Evolutionary conservation across 2,329 filamentous ascomycete species (phyloP), one percentile per base, ranked within the genome.

Genomic region (Coniosporium tulheliwenetii): DNA sequence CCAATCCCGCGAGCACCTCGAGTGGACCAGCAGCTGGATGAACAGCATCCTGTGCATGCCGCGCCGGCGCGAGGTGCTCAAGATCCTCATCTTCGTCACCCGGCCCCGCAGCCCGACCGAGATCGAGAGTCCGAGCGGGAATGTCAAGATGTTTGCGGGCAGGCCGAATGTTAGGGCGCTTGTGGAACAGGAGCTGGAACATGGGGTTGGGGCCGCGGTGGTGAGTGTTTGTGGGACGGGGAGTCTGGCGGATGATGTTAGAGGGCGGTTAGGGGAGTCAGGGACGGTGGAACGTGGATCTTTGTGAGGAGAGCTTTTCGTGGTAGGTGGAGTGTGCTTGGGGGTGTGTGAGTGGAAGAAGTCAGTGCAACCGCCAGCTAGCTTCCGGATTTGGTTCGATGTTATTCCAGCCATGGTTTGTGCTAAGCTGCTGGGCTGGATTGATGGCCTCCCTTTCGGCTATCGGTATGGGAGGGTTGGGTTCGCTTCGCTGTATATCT

Each of bases 1-100:
- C 47, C 85, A 91, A 45, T 85, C 86, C 41, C 81, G 82, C 32
- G 82, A 94, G 53, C 79, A 89, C 42, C 73, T 96, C 7, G 85
- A 94, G 59, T 96, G 91, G 89, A 83, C 93, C 44, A 77, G 85
- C 7, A 84, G 85, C 5, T 96, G 84, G 80, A 86, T 87, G 82
- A 85, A 81, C 3, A 71, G 79, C 52, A 85, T 96, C 41, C 70
- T 96, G 30, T 72, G 73, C 42, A 80, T 95, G 71, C 81, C 85
- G 10, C 74, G 78, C 50, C 79, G 87, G 41, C 77, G 83, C 43
- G 85, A 94, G 39, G 71, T 94, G 29, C 72, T 98, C 36, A 80
- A 78, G 50, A 83, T 96, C 52, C 77, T 89, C 51, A 74, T 96
- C 38, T 96, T 93, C 62, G 79, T 96, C 49, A 96, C 91, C 5